Evolutionary conservation across 2,329 filamentous ascomycete species (phyloP), one percentile per base, ranked within the genome.

Genomic region (Penicillium sp.): DNA sequence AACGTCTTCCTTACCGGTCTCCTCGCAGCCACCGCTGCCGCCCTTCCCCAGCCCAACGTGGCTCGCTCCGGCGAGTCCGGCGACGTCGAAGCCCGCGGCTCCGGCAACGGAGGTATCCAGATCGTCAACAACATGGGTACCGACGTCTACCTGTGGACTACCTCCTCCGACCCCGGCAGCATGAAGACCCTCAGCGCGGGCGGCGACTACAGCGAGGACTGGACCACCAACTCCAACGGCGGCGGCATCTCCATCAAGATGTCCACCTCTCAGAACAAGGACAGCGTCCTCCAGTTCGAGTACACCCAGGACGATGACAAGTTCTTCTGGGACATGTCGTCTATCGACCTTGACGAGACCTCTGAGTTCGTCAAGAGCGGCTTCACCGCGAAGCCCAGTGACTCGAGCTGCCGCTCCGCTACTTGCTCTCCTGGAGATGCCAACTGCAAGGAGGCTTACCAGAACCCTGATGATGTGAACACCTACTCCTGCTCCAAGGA

Each of bases 241-340:
- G 67, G 67, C 11, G 67, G 66, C 43, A 55, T 68, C 52, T 69
- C 66, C 25, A 65, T 70, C 56, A 70, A 70, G 63, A 56, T 70
- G 33, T 60, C 65, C 34, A 59, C 61, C 47, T 44, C 53, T 25
- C 11, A 56, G 41, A 38, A 6, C 35, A 16, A 50, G 33, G 48
- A 54, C 28, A 55, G 49, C 14, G 58, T 61, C 4, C 55, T 61
- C 22, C 58, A 61, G 46, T 61, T 61, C 50, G 68, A 72, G 52
- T 72, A 72, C 61, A 71, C 67, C 36, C 50, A 62, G 22, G 37
- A 58, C 9, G 51, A 49, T 6, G 60, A 63, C 19, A 67, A 55
- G 7, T 59, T 72, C 36, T 71, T 50, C 62, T 72, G 68, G 65
- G 69, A 71, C 49, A 55, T 71, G 31, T 71, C 69, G 39, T 68